phyloP scores from a whole-genome alignment of 345 rosid species.

The Linum usitatissimum region DNA sequence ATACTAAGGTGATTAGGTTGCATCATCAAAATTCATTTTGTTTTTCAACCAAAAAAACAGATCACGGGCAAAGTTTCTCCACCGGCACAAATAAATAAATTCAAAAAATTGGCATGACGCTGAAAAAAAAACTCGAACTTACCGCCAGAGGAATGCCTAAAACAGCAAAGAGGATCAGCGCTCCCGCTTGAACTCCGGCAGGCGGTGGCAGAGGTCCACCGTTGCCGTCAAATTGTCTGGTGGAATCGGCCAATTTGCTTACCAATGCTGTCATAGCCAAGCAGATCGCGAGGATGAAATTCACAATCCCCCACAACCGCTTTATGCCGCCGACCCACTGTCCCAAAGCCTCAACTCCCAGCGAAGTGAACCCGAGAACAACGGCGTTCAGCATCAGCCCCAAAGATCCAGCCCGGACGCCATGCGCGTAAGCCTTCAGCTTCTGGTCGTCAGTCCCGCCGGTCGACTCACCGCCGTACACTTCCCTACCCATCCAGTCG shows the following conservation, averaged over 20 bases:
- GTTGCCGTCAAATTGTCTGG: not conserved
- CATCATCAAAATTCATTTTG: too few relatives aligned
- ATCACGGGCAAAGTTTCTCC: not conserved
- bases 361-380: not conserved
- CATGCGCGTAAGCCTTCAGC: not conserved
- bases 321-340: not conserved
- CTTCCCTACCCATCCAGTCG: conserved; percentile 2
- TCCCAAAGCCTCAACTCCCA: not conserved
- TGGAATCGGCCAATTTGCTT: not conserved
- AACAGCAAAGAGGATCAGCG: conserved; percentile 51
- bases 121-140: conserved; percentile 13
- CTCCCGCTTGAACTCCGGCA: conserved; percentile 35
- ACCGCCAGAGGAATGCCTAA: conserved; percentile 80
- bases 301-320: conserved; percentile 1
- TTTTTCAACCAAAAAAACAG: not conserved
- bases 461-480: not conserved
- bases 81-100: too few relatives aligned
- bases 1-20: too few relatives aligned
- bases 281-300: conserved; percentile 1
- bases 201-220: conserved; percentile 27
- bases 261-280: not conserved
- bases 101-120: too few relatives aligned
- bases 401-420: not conserved
- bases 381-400: conserved; percentile 6
- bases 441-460: not conserved